Conservation (phyloP, 805 yeast species). For the Lipomyces japonicus region DNA sequence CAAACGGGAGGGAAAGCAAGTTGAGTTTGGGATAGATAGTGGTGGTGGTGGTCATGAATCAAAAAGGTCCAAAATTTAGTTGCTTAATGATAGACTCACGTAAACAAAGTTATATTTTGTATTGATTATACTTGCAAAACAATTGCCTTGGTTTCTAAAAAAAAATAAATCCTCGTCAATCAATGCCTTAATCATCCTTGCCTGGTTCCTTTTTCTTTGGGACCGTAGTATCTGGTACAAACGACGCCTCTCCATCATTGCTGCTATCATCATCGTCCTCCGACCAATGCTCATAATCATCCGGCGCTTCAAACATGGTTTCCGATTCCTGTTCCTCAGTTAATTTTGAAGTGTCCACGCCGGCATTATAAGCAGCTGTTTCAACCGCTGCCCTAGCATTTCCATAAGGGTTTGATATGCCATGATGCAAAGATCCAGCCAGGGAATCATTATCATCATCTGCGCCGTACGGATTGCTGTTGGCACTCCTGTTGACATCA, state of each 20-base stretch:
- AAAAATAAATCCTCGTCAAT: no score
- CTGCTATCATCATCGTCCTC: constrained; percentile 21
- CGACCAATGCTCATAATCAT: constrained; percentile 28
- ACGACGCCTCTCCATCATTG: not conserved
- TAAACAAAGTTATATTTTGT: not conserved
- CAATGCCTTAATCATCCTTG: constrained; percentile 12
- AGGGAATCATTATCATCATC: constrained; percentile 4
- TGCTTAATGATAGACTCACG: not conserved
- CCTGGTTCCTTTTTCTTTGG: constrained; percentile 9
- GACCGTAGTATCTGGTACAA: not conserved
- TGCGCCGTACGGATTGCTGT: constrained; percentile 4
- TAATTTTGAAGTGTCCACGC: not conserved
- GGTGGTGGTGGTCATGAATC: not conserved
- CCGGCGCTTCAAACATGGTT: constrained; percentile 28
- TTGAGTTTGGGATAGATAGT: not conserved
- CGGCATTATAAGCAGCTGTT: not conserved
- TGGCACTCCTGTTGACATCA: not conserved
- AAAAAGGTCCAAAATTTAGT: not conserved
- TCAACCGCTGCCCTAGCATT: not conserved
- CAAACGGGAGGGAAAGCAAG: not conserved
- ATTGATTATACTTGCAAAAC: not conserved
- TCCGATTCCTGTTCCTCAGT: constrained; percentile 4
- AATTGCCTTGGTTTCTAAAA: no score
- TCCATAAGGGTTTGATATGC: not conserved
- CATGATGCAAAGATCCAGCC: not conserved